Evolutionary conservation across 345 rosid genomes (phyloP).

Genomic region (Kernera saxatilis): DNA sequence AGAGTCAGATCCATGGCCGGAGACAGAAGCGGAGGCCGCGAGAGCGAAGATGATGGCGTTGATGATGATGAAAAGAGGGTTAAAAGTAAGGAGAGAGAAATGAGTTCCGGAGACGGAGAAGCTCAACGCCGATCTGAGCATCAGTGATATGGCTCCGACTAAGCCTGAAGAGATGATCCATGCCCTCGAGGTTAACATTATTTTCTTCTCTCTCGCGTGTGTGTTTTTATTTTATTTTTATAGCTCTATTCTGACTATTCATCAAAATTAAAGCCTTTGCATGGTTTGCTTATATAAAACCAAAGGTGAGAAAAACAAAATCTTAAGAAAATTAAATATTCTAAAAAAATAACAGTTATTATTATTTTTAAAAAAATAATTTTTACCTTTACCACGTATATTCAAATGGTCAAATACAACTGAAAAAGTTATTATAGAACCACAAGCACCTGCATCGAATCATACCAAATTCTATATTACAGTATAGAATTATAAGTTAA

Average conservation of each 20-base stretch:
- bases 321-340: too few relatives aligned
- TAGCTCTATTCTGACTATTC: too few relatives aligned
- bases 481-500: too few relatives aligned
- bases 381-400: too few relatives aligned
- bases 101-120: conserved; percentile 18
- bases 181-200: conserved; percentile 19
- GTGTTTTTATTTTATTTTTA: too few relatives aligned
- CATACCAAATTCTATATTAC: neutral
- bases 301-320: too few relatives aligned
- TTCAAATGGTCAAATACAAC: neutral
- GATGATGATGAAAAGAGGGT: conserved; percentile 17
- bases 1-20: neutral
- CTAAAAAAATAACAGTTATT: too few relatives aligned
- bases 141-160: conserved; percentile 28
- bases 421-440: neutral
- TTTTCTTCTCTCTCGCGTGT: too few relatives aligned
- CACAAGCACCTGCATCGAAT: neutral
- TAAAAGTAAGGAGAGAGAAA: conserved; percentile 7
- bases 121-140: conserved; percentile 11
- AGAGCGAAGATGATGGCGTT: conserved; percentile 22
- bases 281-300: too few relatives aligned
- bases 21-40: conserved; percentile 16
- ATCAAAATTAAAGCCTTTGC: too few relatives aligned
- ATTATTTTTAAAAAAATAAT: too few relatives aligned
- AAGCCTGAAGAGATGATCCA: conserved; percentile 29